phyloP scores from a whole-genome alignment of 2,329 filamentous ascomycete species.

The Hymenoscyphus repandus region DNA sequence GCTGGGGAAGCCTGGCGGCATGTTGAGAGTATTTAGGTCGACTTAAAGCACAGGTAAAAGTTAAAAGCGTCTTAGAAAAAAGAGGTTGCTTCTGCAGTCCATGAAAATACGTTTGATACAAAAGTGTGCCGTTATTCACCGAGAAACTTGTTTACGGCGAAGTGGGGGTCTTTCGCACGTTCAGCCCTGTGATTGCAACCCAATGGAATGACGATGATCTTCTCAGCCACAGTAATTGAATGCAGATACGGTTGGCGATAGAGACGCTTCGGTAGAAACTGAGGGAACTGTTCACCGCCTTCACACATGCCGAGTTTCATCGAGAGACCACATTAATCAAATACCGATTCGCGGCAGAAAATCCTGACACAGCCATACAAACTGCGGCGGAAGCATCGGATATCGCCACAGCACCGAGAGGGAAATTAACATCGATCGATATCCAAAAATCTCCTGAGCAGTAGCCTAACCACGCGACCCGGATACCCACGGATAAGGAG shows the following conservation, averaged over 20 bases:
- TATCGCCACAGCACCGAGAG: background rate
- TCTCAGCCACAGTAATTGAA: too few relatives aligned
- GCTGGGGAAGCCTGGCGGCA: constrained; percentile 17
- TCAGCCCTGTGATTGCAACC: background rate
- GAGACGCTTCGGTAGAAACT: background rate
- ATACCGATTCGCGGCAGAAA: too few relatives aligned
- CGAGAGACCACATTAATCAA: too few relatives aligned
- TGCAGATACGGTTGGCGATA: background rate
- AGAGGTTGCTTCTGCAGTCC: too few relatives aligned
- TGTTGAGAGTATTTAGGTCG: constrained; percentile 5
- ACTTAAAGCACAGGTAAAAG: too few relatives aligned
- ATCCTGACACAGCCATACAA: too few relatives aligned
- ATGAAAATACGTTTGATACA: too few relatives aligned
- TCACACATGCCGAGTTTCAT: too few relatives aligned
- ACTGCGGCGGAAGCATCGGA: too few relatives aligned
- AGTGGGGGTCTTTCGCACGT: background rate
- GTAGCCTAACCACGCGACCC: constrained; percentile 2
- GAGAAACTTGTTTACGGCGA: too few relatives aligned
- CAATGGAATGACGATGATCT: background rate
- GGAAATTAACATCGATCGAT: background rate
- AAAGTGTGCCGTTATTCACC: too few relatives aligned
- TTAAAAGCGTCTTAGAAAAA: too few relatives aligned
- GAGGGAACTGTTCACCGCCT: background rate
- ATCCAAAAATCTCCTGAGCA: constrained; percentile 10
- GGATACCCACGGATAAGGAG: background rate